A percentile compares a stretch with the other conserved stretches of the same genome.
Evolutionary conservation across 2,329 filamentous ascomycete genomes (phyloP).

Genomic region (Scytalidium lignicola): DNA sequence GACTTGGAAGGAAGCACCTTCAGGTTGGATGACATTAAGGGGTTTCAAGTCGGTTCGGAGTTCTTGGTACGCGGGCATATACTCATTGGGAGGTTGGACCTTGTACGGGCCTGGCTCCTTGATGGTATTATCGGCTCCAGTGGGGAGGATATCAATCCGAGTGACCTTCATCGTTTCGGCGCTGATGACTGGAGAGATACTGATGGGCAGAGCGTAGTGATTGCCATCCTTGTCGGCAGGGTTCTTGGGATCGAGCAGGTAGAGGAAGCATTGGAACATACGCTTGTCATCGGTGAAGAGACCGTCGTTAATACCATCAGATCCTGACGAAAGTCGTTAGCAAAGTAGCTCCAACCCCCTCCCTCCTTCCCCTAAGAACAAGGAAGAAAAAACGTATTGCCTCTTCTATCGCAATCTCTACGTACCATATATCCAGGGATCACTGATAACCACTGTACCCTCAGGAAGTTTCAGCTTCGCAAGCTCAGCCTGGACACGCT

Average conservation of each 20-base stretch:
- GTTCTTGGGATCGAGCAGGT: conserved; percentile 59
- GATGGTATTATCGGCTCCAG: conserved; percentile 55
- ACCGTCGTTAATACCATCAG: conserved; percentile 44
- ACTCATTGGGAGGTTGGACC: conserved; percentile 54
- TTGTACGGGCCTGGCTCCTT: conserved; percentile 52
- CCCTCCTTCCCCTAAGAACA: too few relatives aligned
- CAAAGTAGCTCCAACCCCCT: too few relatives aligned
- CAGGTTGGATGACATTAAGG: conserved; percentile 58
- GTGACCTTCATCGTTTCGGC: conserved; percentile 58
- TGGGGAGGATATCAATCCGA: conserved; percentile 65
- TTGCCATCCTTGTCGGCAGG: conserved; percentile 56
- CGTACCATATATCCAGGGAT: conserved; percentile 61
- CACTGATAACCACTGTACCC: conserved; percentile 52
- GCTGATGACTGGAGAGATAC: conserved; percentile 62
- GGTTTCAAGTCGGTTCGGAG: conserved; percentile 59
- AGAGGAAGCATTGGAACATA: conserved; percentile 61
- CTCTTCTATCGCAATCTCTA: too few relatives aligned
- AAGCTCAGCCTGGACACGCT: conserved; percentile 53
- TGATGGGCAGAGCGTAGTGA: conserved; percentile 63
- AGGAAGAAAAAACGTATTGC: too few relatives aligned
- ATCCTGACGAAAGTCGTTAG: conserved; percentile 31
- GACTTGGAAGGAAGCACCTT: conserved; percentile 57
- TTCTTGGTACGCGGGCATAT: conserved; percentile 57
- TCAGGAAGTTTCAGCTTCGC: conserved; percentile 57
- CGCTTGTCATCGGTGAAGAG: conserved; percentile 38